A percentile compares a stretch with the other conserved stretches of the same genome.
Conservation (phyloP, 1,284 basidiomycete species). For the Cryptococcus sp. region DNA sequence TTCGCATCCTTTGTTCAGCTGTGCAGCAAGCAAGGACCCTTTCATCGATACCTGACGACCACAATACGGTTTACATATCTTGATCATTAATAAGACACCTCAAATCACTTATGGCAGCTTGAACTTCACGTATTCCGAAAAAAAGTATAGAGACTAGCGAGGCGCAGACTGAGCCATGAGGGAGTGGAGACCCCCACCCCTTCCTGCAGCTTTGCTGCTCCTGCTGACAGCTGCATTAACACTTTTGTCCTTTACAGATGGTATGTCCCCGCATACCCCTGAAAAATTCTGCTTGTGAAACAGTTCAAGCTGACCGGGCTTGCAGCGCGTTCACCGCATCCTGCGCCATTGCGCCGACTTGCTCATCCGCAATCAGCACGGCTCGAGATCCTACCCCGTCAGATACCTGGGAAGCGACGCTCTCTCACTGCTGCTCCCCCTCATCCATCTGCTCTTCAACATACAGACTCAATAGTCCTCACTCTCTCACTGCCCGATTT, state of each 20-base stretch:
- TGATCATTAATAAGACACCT: too few relatives aligned
- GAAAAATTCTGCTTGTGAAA: background rate
- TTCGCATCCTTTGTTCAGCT: too few relatives aligned
- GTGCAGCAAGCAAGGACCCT: too few relatives aligned
- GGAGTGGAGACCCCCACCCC: background rate
- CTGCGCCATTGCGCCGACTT: slow-evolving; percentile 41
- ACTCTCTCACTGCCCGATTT: slow-evolving; percentile 35
- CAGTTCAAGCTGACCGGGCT: background rate
- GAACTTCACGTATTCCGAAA: too few relatives aligned
- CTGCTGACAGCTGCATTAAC: background rate
- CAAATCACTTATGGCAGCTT: too few relatives aligned
- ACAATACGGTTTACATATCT: too few relatives aligned
- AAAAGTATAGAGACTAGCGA: too few relatives aligned
- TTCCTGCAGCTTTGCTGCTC: background rate
- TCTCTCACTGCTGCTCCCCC: slow-evolving; percentile 24
- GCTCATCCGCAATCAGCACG: slow-evolving; percentile 33
- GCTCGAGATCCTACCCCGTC: slow-evolving; percentile 62
- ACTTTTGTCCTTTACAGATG: slow-evolving; percentile 6
- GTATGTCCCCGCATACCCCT: slow-evolving; percentile 1
- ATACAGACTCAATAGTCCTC: slow-evolving; percentile 45
- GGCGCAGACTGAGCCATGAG: background rate
- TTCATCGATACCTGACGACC: too few relatives aligned
- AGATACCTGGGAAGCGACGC: slow-evolving; percentile 17
- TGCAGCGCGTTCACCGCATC: slow-evolving; percentile 42
- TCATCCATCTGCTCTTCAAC: slow-evolving; percentile 30